These are phyloP conservation scores for Aureobasidium sp. DNA, from an alignment of 2,329 filamentous ascomycete species.

Conservation along the genomic window DNA sequence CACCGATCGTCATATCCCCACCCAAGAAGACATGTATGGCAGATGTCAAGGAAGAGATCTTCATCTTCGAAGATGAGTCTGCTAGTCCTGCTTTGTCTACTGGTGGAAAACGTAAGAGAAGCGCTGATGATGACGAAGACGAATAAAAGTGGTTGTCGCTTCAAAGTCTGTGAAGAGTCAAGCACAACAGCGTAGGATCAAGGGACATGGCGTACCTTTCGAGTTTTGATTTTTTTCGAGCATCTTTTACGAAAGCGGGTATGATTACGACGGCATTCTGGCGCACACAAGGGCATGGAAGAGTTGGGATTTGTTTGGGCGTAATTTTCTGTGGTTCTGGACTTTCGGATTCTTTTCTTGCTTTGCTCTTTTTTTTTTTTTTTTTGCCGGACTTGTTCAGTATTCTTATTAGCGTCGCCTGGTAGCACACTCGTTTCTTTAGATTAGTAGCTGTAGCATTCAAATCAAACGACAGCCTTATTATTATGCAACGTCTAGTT, in stretches of 20 bases:
- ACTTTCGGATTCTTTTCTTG: neutral
- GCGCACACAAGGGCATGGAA: neutral
- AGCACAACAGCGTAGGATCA: neutral
- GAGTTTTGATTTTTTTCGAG: neutral
- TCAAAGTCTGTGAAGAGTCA: neutral
- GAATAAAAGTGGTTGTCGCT: neutral
- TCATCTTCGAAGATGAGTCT: constrained; percentile 12
- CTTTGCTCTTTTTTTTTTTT: neutral
- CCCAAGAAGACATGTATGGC: neutral
- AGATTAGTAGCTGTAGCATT: constrained; percentile 10
- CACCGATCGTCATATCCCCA: neutral
- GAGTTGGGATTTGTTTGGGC: constrained; percentile 1
- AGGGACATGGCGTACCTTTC: neutral
- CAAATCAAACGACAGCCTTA: constrained; percentile 1
- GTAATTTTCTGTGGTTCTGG: neutral
- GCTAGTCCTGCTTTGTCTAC: constrained; percentile 3
- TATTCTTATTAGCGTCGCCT: neutral
- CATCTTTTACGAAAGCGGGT: neutral
- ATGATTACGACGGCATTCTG: constrained; percentile 9
- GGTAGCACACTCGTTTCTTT: neutral
- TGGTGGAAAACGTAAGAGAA: constrained; percentile 9
- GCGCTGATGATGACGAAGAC: neutral
- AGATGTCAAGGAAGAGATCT: neutral
- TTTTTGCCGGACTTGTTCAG: neutral
- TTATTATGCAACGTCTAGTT: neutral